Conservation (phyloP, 2,329 filamentous ascomycete genomes). For the Fusarium lateritium region DNA sequence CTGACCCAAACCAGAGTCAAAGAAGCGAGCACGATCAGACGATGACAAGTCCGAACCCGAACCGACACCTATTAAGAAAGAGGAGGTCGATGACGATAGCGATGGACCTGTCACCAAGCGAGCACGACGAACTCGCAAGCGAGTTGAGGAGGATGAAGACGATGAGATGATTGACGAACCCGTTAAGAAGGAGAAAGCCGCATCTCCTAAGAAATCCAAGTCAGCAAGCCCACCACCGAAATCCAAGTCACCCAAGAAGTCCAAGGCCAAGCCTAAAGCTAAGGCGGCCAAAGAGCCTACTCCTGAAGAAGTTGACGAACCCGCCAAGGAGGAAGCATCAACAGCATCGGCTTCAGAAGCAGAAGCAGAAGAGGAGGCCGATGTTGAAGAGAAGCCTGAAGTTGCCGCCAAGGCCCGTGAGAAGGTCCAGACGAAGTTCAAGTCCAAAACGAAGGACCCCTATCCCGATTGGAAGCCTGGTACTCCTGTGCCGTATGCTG, state of each 20-base stretch:
- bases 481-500: constrained; percentile 92
- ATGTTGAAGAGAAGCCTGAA: constrained; percentile 75
- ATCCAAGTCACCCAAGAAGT: constrained; percentile 41
- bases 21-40: constrained; percentile 60
- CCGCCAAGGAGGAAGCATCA: constrained; percentile 49
- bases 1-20: constrained; percentile 56
- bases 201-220: constrained; percentile 38
- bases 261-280: constrained; percentile 32
- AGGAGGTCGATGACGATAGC: constrained; percentile 67
- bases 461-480: constrained; percentile 96
- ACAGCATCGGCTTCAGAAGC: constrained; percentile 52
- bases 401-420: constrained; percentile 81
- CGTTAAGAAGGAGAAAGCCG: constrained; percentile 38
- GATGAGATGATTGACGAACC: constrained; percentile 59
- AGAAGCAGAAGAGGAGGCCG: constrained; percentile 64
- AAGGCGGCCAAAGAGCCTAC: constrained; percentile 26
- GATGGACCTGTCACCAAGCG: constrained; percentile 74
- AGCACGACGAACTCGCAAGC: constrained; percentile 62
- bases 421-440: constrained; percentile 83
- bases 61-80: constrained; percentile 46
- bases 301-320: constrained; percentile 43
- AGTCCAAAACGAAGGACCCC: constrained; percentile 78
- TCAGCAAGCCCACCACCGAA: constrained; percentile 45
- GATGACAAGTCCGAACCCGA: constrained; percentile 36
- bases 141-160: constrained; percentile 67